These are phyloP conservation scores for Pseudogymnoascus sp. DNA, from an alignment of 2,329 filamentous ascomycete genomes.

Conservation along the genomic window DNA sequence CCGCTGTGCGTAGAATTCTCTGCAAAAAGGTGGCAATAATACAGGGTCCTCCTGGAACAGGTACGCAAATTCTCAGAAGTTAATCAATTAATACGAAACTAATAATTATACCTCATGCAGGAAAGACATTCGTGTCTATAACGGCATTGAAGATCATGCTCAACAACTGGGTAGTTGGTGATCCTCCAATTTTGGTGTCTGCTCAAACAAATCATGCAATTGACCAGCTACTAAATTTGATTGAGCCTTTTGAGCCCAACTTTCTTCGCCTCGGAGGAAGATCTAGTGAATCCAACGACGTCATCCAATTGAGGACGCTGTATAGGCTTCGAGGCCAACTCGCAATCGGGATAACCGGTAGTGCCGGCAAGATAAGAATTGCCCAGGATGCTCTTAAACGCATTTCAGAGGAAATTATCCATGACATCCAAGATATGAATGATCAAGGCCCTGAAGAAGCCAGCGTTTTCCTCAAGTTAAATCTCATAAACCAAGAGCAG, in stretches of 20 bases:
- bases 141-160: conserved; percentile 61
- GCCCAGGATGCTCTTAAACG: conserved; percentile 16
- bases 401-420: conserved; percentile 11
- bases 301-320: conserved; percentile 60
- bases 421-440: conserved; percentile 5
- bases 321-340: conserved; percentile 32
- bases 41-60: conserved; percentile 68
- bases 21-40: conserved; percentile 67
- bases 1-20: conserved; percentile 63
- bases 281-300: conserved; percentile 39
- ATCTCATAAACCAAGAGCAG: conserved; percentile 58
- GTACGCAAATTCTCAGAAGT: conserved; percentile 24
- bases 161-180: conserved; percentile 45
- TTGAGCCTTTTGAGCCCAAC: conserved; percentile 46
- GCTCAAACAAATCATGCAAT: conserved; percentile 89
- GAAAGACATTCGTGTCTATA: conserved; percentile 76
- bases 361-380: conserved; percentile 19
- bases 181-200: conserved; percentile 68
- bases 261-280: conserved; percentile 51
- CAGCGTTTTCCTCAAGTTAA: conserved; percentile 45
- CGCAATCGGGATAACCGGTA: neutral
- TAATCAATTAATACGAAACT: neutral
- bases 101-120: neutral
- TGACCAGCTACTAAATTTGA: conserved; percentile 62
- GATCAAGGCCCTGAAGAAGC: conserved; percentile 42